A percentile compares a stretch with the other conserved stretches of the same genome.
Evolutionary conservation across 345 rosid species (phyloP).

Genomic region (Rhodamnia argentea): DNA sequence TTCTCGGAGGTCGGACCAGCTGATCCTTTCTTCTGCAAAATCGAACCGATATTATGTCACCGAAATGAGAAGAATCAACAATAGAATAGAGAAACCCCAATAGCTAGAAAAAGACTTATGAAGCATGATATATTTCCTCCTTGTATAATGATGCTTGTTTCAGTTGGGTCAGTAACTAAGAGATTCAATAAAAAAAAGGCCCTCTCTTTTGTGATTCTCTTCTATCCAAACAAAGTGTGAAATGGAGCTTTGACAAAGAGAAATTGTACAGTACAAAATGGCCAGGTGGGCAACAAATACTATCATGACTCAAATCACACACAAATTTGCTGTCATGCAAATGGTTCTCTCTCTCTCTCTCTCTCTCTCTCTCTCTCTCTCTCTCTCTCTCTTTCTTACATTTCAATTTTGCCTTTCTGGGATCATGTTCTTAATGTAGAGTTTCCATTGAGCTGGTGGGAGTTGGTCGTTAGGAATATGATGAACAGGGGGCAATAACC

Average conservation of each 20-base stretch:
- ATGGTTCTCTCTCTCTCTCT: not conserved
- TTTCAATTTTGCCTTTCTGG: not conserved
- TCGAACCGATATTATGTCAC: not conserved
- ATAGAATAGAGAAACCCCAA: not conserved
- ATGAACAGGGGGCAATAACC: not conserved
- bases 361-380: not conserved
- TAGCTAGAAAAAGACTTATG: not conserved
- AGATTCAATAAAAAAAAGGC: not conserved
- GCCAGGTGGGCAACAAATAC: not conserved
- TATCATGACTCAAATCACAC: not conserved
- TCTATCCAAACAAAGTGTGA: not conserved
- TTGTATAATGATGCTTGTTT: not conserved
- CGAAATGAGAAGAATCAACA: not conserved
- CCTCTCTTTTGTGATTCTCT: not conserved
- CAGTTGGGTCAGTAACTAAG: not conserved
- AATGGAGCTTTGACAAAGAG: not conserved
- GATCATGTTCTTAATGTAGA: not conserved
- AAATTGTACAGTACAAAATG: not conserved
- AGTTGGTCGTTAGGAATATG: not conserved
- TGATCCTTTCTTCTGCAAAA: constrained; percentile 56
- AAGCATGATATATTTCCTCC: not conserved
- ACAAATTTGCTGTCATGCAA: not conserved
- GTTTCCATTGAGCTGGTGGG: not conserved
- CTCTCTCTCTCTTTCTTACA: not conserved
- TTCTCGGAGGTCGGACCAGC: constrained; percentile 56